Conservation (phyloP, 2,329 filamentous ascomycete genomes). For the Paecilomyces niveus region DNA sequence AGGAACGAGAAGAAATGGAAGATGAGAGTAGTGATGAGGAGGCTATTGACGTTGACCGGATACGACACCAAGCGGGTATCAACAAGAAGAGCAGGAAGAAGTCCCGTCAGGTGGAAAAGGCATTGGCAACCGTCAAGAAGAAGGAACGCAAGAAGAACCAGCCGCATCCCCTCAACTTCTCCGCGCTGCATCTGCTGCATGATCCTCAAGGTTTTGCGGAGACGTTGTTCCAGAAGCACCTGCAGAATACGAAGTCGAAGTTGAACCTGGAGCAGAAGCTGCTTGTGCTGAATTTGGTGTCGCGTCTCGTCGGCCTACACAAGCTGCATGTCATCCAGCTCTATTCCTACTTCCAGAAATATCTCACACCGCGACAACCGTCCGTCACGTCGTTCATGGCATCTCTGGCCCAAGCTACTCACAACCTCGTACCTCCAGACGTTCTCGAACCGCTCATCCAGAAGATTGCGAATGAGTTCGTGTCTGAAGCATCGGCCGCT, state of each 20-base stretch:
- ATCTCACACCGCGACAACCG: constrained; percentile 77
- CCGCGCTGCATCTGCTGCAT: constrained; percentile 84
- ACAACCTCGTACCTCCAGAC: constrained; percentile 87
- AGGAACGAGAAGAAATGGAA: constrained; percentile 86
- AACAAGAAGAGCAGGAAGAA: constrained; percentile 97
- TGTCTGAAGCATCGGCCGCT: constrained; percentile 83
- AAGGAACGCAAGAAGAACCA: constrained; percentile 82
- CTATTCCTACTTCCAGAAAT: constrained; percentile 96
- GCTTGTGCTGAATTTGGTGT: constrained; percentile 83
- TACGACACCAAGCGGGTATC: constrained; percentile 80
- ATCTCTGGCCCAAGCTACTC: constrained; percentile 83
- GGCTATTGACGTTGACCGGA: constrained; percentile 65
- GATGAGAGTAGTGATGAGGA: constrained; percentile 81
- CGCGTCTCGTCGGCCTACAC: constrained; percentile 83
- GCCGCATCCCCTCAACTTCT: constrained; percentile 89
- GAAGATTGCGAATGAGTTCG: constrained; percentile 98
- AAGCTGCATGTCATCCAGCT: constrained; percentile 82
- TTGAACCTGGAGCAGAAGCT: constrained; percentile 83
- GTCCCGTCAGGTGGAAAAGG: constrained; percentile 68
- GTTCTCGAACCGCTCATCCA: constrained; percentile 81
- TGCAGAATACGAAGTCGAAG: constrained; percentile 79
- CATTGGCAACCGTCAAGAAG: constrained; percentile 72
- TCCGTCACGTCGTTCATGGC: constrained; percentile 91
- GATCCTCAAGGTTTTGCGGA: constrained; percentile 94
- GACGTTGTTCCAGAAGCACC: constrained; percentile 78